Conservation (phyloP, 2,329 filamentous ascomycete genomes). For the Alternaria arborescens region DNA sequence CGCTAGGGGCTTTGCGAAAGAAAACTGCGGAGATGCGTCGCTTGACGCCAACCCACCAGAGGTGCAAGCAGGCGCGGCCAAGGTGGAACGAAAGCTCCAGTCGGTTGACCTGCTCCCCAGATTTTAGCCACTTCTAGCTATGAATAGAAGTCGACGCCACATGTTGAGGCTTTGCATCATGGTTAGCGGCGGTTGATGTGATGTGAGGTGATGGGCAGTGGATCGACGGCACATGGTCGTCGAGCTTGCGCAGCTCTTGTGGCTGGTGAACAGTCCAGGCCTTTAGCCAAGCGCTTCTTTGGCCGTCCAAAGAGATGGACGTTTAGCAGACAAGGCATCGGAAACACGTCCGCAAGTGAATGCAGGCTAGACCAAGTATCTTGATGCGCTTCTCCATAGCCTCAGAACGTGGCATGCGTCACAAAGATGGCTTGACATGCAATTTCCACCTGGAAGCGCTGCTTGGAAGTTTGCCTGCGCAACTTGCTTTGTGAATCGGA, state of each 20-base stretch:
- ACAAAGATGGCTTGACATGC: not conserved
- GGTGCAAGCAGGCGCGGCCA: not conserved
- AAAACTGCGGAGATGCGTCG: not conserved
- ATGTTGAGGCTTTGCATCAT: conserved; percentile 13
- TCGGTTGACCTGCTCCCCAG: not conserved
- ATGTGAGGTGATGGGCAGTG: not conserved
- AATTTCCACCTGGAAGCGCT: not conserved
- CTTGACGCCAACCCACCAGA: not conserved
- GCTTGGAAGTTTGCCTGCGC: conserved; percentile 3
- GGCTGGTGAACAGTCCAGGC: conserved; percentile 13
- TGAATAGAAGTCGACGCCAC: conserved; percentile 8
- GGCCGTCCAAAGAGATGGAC: not conserved
- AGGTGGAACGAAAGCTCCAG: not conserved
- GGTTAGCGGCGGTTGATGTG: conserved; percentile 2
- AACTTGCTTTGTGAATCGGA: conserved; percentile 13
- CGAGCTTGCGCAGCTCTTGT: conserved; percentile 19
- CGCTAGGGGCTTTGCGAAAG: not conserved
- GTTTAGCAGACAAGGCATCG: not conserved
- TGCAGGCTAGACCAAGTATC: not conserved
- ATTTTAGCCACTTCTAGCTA: conserved; percentile 11
- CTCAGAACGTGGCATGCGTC: conserved; percentile 11
- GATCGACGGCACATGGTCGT: conserved; percentile 6
- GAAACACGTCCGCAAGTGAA: conserved; percentile 1
- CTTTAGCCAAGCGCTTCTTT: conserved; percentile 4
- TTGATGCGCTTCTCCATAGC: not conserved